Evolutionary conservation across 2,329 filamentous ascomycete genomes (phyloP).

Genomic region (Knoxdaviesia capensis): DNA sequence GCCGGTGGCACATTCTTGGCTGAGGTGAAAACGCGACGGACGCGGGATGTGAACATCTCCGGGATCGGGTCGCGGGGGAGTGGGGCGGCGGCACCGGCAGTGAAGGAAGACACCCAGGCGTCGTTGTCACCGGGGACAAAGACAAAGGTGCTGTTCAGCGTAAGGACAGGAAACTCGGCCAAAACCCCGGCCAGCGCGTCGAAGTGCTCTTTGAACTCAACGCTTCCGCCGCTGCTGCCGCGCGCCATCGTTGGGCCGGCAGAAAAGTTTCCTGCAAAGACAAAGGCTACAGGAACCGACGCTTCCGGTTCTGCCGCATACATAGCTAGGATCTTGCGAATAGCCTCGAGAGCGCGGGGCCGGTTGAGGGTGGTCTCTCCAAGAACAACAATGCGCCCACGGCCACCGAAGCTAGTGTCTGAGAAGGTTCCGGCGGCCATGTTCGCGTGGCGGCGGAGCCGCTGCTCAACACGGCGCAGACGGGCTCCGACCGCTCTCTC

Average conservation of each 20-base stretch:
- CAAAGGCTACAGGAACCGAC: slow-evolving; percentile 54
- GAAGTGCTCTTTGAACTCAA: slow-evolving; percentile 95
- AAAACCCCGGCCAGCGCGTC: slow-evolving; percentile 69
- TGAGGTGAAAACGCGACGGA: slow-evolving; percentile 59
- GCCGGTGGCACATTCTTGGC: slow-evolving; percentile 34
- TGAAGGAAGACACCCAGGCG: slow-evolving; percentile 83
- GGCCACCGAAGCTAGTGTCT: slow-evolving; percentile 7
- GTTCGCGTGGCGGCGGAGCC: slow-evolving; percentile 30
- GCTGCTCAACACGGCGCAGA: slow-evolving; percentile 64
- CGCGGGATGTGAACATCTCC: slow-evolving; percentile 72
- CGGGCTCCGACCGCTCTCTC: slow-evolving; percentile 64
- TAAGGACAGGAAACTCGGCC: slow-evolving; percentile 62
- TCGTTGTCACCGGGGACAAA: slow-evolving; percentile 96
- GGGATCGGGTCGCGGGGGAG: slow-evolving; percentile 57
- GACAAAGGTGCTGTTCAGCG: slow-evolving; percentile 65
- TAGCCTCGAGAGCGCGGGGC: slow-evolving; percentile 58
- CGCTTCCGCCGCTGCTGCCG: slow-evolving; percentile 57
- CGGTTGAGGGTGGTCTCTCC: slow-evolving; percentile 77
- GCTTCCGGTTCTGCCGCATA: slow-evolving; percentile 49
- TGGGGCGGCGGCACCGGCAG: slow-evolving; percentile 49
- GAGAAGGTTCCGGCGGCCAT: background rate
- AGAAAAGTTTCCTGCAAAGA: slow-evolving; percentile 73
- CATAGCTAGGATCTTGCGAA: slow-evolving; percentile 55
- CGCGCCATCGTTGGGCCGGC: slow-evolving; percentile 43
- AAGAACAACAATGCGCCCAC: slow-evolving; percentile 48